Evolutionary conservation across 495 filamentous ascomycete genomes (phyloP).

Genomic region (Pyrenula massariospora): DNA sequence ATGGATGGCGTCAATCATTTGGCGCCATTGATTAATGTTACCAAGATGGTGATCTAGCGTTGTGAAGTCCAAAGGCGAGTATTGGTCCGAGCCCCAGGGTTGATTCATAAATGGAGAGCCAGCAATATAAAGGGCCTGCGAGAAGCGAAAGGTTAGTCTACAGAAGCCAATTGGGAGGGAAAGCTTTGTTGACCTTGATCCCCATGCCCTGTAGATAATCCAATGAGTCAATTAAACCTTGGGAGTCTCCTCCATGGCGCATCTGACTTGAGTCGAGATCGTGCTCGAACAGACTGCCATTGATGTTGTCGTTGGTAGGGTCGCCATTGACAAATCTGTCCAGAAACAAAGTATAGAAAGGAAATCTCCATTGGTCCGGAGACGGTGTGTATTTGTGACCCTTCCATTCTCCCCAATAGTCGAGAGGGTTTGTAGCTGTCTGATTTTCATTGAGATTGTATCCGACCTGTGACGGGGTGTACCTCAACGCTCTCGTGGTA

Average conservation of each 20-base stretch:
- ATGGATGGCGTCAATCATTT: conserved; percentile 53
- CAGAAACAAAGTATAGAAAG: conserved; percentile 59
- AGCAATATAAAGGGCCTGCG: conserved; percentile 56
- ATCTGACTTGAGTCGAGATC: conserved; percentile 58
- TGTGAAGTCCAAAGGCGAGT: conserved; percentile 57
- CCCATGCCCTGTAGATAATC: conserved; percentile 71
- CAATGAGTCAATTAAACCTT: conserved; percentile 50
- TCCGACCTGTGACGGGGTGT: conserved; percentile 36
- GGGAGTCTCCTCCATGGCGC: conserved; percentile 62
- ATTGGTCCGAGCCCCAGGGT: conserved; percentile 60
- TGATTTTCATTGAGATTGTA: conserved; percentile 57
- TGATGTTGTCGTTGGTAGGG: conserved; percentile 58
- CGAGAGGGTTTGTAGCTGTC: conserved; percentile 40
- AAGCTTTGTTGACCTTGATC: conserved; percentile 38
- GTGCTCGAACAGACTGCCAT: conserved; percentile 58
- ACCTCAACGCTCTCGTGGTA: conserved; percentile 34
- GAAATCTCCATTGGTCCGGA: conserved; percentile 58
- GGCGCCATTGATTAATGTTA: conserved; percentile 50
- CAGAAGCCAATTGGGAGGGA: neutral
- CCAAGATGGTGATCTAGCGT: conserved; percentile 61
- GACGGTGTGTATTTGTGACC: conserved; percentile 43
- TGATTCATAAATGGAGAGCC: conserved; percentile 59
- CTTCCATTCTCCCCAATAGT: conserved; percentile 52
- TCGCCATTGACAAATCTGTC: conserved; percentile 66
- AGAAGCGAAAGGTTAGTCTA: conserved; percentile 4